These are phyloP conservation scores for Inonotus hispidus DNA, from an alignment of 1,284 basidiomycete species.

Conservation along the genomic window DNA sequence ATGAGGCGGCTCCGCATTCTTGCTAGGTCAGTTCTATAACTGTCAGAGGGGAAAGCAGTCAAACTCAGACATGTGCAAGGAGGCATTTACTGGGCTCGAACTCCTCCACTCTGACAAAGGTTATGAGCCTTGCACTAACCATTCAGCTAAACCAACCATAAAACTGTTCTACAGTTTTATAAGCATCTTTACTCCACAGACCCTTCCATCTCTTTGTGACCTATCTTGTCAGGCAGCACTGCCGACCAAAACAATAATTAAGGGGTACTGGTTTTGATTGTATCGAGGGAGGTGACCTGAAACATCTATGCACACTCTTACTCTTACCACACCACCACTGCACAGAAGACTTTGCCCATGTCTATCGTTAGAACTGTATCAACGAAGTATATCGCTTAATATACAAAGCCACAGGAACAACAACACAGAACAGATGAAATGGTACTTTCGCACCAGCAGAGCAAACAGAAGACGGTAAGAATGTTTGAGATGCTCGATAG, in stretches of 20 bases:
- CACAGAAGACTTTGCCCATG: not conserved
- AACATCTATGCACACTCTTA: too few species aligned
- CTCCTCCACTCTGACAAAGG: not conserved
- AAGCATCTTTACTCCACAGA: too few species aligned
- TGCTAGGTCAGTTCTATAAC: not conserved
- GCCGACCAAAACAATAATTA: too few species aligned
- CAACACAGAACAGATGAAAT: slow-evolving; percentile 6
- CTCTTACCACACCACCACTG: not conserved
- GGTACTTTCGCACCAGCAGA: not conserved
- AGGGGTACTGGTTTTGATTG: too few species aligned
- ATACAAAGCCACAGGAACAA: slow-evolving; percentile 5
- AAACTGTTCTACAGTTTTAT: not conserved
- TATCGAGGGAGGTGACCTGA: too few species aligned
- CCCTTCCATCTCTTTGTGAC: too few species aligned
- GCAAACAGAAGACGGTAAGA: not conserved
- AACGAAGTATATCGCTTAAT: not conserved
- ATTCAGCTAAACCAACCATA: not conserved
- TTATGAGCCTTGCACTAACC: not conserved
- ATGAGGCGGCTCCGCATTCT: not conserved
- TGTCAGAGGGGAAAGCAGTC: not conserved
- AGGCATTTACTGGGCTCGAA: not conserved
- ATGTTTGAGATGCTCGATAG: not conserved
- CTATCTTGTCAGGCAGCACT: too few species aligned
- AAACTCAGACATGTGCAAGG: not conserved
- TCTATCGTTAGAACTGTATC: not conserved